A percentile compares a stretch with the other conserved stretches of the same genome.
Evolutionary conservation across 176 grass and related monocot genomes (phyloP).

Genomic region (Zoysia japonica): DNA sequence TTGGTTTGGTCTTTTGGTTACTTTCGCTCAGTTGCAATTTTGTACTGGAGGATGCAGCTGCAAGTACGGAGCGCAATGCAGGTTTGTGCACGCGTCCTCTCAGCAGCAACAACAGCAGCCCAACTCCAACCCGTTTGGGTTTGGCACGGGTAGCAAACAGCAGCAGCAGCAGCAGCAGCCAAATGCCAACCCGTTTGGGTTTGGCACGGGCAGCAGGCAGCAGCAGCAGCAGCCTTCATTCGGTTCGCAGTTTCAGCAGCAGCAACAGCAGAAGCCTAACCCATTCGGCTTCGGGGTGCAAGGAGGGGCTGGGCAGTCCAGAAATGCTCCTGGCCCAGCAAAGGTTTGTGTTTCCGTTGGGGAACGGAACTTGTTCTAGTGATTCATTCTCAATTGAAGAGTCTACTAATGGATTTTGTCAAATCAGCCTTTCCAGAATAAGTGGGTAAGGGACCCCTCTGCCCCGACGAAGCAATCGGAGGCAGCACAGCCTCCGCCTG

Average conservation of each 20-base stretch:
- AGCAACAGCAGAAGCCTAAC: conserved; percentile 69
- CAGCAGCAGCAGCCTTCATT: conserved; percentile 41
- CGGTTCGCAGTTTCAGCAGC: conserved; percentile 43
- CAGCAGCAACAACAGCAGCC: conserved; percentile 57
- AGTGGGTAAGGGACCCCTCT: conserved; percentile 63
- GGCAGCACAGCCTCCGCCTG: conserved; percentile 29
- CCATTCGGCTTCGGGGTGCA: conserved; percentile 82
- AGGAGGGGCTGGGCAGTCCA: conserved; percentile 34
- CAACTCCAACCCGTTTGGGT: conserved; percentile 73
- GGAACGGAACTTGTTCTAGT: background rate
- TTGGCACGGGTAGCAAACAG: conserved; percentile 49
- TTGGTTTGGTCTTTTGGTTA: background rate
- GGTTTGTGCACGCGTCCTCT: conserved; percentile 57
- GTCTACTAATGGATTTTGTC: conserved; percentile 29
- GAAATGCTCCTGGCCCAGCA: conserved; percentile 32
- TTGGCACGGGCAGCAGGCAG: conserved; percentile 48
- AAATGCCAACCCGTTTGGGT: conserved; percentile 73
- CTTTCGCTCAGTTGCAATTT: background rate
- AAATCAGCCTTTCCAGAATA: conserved; percentile 86
- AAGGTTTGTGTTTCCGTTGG: conserved; percentile 21
- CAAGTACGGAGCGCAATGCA: conserved; percentile 79
- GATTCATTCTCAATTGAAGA: background rate
- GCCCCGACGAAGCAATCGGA: conserved; percentile 52
- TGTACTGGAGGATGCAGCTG: conserved; percentile 52
- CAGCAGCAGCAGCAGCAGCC: conserved; percentile 58